phyloP scores from a whole-genome alignment of 768 basidiomycete species.

The Xerocomellus amylosporus region DNA sequence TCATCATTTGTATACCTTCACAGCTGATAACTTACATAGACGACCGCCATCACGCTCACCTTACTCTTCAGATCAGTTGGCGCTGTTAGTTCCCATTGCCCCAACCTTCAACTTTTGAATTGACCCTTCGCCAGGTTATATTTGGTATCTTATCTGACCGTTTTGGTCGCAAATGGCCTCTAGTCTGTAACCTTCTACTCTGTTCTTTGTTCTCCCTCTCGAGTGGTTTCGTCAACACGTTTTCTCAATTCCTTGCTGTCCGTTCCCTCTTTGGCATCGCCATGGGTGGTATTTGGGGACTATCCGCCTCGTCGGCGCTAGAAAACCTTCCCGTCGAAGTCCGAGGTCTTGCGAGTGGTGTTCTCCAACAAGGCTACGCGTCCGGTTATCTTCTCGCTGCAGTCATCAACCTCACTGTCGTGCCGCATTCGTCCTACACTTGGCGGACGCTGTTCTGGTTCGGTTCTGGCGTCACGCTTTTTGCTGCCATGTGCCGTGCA shows the following conservation, averaged over 20 bases:
- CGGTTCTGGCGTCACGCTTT: constrained; percentile 62
- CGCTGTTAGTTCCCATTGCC: constrained; percentile 42
- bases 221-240: constrained; percentile 78
- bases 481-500: constrained; percentile 65
- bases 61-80: constrained; percentile 86
- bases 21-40: constrained; percentile 33
- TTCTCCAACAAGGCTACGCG: constrained; percentile 89
- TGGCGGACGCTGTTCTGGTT: constrained; percentile 88
- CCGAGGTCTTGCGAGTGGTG: constrained; percentile 80
- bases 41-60: constrained; percentile 86
- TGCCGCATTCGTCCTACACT: constrained; percentile 26
- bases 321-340: constrained; percentile 87
- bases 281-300: constrained; percentile 90
- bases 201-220: constrained; percentile 73
- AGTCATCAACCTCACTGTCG: constrained; percentile 72
- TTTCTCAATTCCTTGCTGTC: constrained; percentile 73
- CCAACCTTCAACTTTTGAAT: neutral
- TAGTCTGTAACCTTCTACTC: constrained; percentile 71
- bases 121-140: constrained; percentile 40
- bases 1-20: neutral
- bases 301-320: constrained; percentile 76
- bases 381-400: constrained; percentile 84
- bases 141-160: constrained; percentile 88
- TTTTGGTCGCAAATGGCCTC: constrained; percentile 92
- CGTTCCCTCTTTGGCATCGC: constrained; percentile 82